Evolutionary conservation across 495 filamentous ascomycete species (phyloP).

Genomic region (Podospora conica): DNA sequence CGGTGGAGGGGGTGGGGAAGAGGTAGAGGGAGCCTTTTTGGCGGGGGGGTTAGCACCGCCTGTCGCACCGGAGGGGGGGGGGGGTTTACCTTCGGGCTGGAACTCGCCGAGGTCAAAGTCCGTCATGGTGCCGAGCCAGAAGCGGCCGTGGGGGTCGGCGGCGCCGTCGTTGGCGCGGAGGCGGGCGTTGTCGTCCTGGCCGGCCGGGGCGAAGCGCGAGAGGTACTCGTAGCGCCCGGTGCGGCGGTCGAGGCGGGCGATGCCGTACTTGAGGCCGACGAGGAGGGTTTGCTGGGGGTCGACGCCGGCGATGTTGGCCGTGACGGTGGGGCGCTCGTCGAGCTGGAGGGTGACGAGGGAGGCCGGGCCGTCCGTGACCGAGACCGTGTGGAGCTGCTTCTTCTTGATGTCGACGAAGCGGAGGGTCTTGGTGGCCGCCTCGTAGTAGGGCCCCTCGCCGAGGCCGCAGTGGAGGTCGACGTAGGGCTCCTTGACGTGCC

Average conservation of each 20-base stretch:
- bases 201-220: conserved; percentile 38
- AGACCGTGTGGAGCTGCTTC: conserved; percentile 65
- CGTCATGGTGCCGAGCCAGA: conserved; percentile 89
- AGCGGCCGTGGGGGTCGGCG: conserved; percentile 72
- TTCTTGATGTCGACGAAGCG: conserved; percentile 89
- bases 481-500: conserved; percentile 59
- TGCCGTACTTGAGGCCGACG: conserved; percentile 74
- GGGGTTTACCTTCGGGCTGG: conserved; percentile 45
- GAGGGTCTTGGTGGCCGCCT: conserved; percentile 59
- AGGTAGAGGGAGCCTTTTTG: conserved; percentile 40
- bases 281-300: conserved; percentile 59
- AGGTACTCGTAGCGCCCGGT: conserved; percentile 52
- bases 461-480: conserved; percentile 65
- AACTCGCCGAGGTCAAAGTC: conserved; percentile 53
- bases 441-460: conserved; percentile 80
- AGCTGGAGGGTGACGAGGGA: conserved; percentile 63
- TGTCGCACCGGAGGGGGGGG: conserved; percentile 4
- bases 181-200: conserved; percentile 39
- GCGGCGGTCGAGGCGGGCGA: conserved; percentile 64
- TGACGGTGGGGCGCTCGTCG: conserved; percentile 66
- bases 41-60: background rate
- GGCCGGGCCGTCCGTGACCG: conserved; percentile 56
- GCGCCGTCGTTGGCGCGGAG: conserved; percentile 74
- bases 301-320: conserved; percentile 70
- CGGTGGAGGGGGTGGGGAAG: conserved; percentile 27